Evolutionary conservation across 192 early-diverging fungal species (phyloP).

Genomic region (Allomyces macrogynus): DNA sequence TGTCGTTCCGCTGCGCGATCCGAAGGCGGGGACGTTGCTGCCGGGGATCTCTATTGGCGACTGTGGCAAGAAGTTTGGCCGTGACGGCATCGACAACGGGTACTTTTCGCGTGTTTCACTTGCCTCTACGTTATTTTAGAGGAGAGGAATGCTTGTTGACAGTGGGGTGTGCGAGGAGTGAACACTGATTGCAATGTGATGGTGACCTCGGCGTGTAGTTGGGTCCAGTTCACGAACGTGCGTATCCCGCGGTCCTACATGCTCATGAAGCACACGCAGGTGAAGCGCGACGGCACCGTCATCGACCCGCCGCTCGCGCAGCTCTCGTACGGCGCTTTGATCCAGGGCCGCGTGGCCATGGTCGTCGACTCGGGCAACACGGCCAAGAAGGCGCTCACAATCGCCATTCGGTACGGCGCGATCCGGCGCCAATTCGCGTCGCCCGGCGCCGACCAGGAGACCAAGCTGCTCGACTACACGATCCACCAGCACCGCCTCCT

Average conservation of each 20-base stretch:
- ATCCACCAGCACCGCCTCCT: slow-evolving; percentile 88
- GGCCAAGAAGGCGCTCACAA: slow-evolving; percentile 73
- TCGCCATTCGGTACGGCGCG: slow-evolving; percentile 76
- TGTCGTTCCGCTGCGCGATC: slow-evolving; percentile 66
- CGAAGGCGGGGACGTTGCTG: slow-evolving; percentile 50
- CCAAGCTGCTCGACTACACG: slow-evolving; percentile 77
- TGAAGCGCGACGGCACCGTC: slow-evolving; percentile 53
- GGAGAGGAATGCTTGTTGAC: too few species aligned
- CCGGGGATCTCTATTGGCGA: slow-evolving; percentile 81
- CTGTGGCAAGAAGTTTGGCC: slow-evolving; percentile 82
- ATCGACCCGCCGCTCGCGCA: slow-evolving; percentile 62
- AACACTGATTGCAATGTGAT: too few species aligned
- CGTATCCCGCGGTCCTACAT: slow-evolving; percentile 75
- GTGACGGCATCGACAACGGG: slow-evolving; percentile 75
- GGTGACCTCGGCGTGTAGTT: slow-evolving; percentile 8
- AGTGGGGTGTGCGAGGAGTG: too few species aligned
- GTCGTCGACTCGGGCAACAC: slow-evolving; percentile 67
- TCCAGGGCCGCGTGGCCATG: slow-evolving; percentile 65
- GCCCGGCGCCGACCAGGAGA: slow-evolving; percentile 45
- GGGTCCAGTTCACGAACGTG: slow-evolving; percentile 81
- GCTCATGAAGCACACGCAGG: slow-evolving; percentile 86
- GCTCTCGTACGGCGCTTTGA: slow-evolving; percentile 71
- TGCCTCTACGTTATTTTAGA: too few species aligned
- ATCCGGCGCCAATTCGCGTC: slow-evolving; percentile 73
- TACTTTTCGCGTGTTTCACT: neutral